A percentile compares a stretch with the other conserved stretches of the same genome.
Evolutionary conservation across 2,329 filamentous ascomycete genomes (phyloP).

Genomic region (Balansia obtecta): DNA sequence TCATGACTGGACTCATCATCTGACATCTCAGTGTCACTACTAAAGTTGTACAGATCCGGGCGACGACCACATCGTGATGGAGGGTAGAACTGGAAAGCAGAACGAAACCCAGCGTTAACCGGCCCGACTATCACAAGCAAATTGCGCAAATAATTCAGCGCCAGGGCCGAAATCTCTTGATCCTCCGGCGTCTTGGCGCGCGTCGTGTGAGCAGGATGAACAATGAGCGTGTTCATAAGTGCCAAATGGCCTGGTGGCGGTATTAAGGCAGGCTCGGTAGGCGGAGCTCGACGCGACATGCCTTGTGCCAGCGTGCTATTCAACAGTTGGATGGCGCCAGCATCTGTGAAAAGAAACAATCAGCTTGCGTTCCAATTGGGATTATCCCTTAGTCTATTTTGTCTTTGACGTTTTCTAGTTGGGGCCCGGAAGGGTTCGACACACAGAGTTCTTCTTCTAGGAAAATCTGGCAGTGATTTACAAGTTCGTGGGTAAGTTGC

Average conservation of each 20-base stretch:
- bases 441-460: conserved; percentile 63
- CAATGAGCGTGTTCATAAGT: conserved; percentile 66
- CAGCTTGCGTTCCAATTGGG: background rate
- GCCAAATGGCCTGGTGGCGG: conserved; percentile 64
- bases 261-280: conserved; percentile 38
- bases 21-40: conserved; percentile 30
- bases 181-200: conserved; percentile 50
- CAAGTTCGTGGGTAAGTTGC: conserved; percentile 49
- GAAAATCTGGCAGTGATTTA: conserved; percentile 55
- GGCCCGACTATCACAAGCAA: conserved; percentile 55
- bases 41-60: conserved; percentile 23
- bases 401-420: background rate
- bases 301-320: conserved; percentile 49
- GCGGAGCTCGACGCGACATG: conserved; percentile 16
- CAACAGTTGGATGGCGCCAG: conserved; percentile 47
- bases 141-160: conserved; percentile 58
- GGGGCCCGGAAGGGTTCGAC: conserved; percentile 8
- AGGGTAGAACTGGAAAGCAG: conserved; percentile 56
- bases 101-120: conserved; percentile 53
- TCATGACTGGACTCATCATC: conserved; percentile 32
- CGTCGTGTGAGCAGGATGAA: conserved; percentile 71
- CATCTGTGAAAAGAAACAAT: conserved; percentile 12
- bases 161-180: conserved; percentile 49
- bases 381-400: background rate
- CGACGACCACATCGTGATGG: conserved; percentile 18